Evolutionary conservation across 2,329 filamentous ascomycete species (phyloP), one percentile per base, ranked within the genome.

Genomic region (Fusarium subglutinans): DNA sequence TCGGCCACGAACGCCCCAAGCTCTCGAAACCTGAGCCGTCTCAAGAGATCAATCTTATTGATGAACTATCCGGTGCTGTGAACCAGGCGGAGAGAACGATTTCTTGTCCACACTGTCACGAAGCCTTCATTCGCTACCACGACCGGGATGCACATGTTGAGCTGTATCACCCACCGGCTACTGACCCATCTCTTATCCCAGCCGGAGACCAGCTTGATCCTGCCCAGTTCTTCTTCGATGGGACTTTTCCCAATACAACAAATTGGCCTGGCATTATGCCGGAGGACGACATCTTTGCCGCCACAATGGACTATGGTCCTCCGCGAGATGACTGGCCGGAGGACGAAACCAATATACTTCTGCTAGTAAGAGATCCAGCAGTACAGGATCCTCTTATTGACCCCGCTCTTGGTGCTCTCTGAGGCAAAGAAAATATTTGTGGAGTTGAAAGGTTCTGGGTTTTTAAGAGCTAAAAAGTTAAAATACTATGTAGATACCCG

Each of bases 1-100:
- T 98, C 33, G 90, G 91, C n/a, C 78, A 82, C 22, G 82, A 85
- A 63, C 85, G 88, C 18, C 86, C 86, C 40, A 76, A 78, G 65
- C 66, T 80, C 45, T 78, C 73, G 59, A 74, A 74, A 63, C 60
- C 75, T 44, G 63, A 70, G 50, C 48, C 55, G 22, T 47, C 72
- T 14, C 44, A 76, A 15, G 63, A 75, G 4, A 44, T 68, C 8
- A 81, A 82, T 53, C 72, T 85, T 18, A 78, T 88, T 28, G 83
- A 86, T 35, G 83, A 85, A 50, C 74, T 88, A 15, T 82, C 84
- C 2, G 86, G 86, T 20, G 80, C 82, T 9, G 72, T 82, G 18
- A 82, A 81, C 45, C 82, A 82, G 38, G 81, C 81, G 26, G 85
- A 85, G 61, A 82, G 84, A 48, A 86, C 83, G 7, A 76, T 89